These are phyloP conservation scores for Penicillium cataractarum DNA, from an alignment of 495 filamentous ascomycete genomes.

Conservation along the genomic window DNA sequence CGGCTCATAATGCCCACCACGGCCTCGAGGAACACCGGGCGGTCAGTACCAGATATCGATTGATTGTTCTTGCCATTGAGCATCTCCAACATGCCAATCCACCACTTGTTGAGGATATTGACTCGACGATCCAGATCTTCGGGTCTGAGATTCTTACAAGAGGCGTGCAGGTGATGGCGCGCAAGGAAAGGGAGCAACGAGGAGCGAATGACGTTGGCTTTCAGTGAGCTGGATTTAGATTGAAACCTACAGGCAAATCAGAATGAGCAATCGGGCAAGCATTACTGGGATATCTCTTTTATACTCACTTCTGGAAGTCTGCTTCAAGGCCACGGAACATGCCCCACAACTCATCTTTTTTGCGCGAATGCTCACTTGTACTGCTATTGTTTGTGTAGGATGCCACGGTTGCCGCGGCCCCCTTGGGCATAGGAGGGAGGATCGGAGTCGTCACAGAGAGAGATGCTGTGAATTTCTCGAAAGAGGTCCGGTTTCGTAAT, in stretches of 20 bases:
- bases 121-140: slow-evolving; percentile 88
- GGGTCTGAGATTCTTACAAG: slow-evolving; percentile 65
- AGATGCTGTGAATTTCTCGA: slow-evolving; percentile 57
- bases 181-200: slow-evolving; percentile 83
- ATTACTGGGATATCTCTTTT: too few species aligned
- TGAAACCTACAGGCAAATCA: slow-evolving; percentile 57
- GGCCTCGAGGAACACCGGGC: slow-evolving; percentile 82
- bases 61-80: slow-evolving; percentile 74
- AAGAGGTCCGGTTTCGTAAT: slow-evolving; percentile 60
- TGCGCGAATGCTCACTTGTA: slow-evolving; percentile 47
- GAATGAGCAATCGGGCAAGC: slow-evolving; percentile 18
- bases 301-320: slow-evolving; percentile 77
- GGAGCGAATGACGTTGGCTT: slow-evolving; percentile 78
- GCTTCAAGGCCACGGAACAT: slow-evolving; percentile 79
- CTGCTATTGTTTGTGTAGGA: slow-evolving; percentile 41
- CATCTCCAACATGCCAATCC: slow-evolving; percentile 87
- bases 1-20: slow-evolving; percentile 86
- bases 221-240: slow-evolving; percentile 73
- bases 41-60: slow-evolving; percentile 73
- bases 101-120: slow-evolving; percentile 91
- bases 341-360: slow-evolving; percentile 88
- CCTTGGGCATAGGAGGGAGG: slow-evolving; percentile 56
- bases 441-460: slow-evolving; percentile 49
- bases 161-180: slow-evolving; percentile 70
- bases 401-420: slow-evolving; percentile 31